Evolutionary conservation across 2,329 filamentous ascomycete genomes (phyloP).

Genomic region (Aureobasidium sp.): DNA sequence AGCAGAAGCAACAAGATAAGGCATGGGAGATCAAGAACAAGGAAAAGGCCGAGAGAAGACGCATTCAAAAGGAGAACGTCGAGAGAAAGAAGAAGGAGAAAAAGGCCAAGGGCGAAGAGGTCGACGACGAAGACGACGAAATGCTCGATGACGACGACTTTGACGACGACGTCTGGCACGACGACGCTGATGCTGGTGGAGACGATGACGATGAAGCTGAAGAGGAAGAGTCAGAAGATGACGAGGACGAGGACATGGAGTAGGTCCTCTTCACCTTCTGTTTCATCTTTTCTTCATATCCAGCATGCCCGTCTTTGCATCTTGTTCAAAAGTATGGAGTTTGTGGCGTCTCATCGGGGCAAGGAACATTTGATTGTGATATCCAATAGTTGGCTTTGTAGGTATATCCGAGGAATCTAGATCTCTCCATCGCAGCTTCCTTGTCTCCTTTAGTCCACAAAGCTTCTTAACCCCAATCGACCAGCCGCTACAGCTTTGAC

Average conservation of each 20-base stretch:
- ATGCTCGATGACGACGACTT: conserved; percentile 34
- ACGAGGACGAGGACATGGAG: conserved; percentile 14
- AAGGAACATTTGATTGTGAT: not conserved
- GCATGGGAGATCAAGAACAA: conserved; percentile 68
- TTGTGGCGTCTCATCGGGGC: not conserved
- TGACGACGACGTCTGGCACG: conserved; percentile 42
- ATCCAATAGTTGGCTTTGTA: conserved; percentile 5
- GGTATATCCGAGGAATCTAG: not conserved
- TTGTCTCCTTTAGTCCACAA: not conserved
- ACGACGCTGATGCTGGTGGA: conserved; percentile 43
- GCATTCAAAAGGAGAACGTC: conserved; percentile 80
- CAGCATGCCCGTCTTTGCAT: conserved; percentile 4
- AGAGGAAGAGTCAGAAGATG: conserved; percentile 18
- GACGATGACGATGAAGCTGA: conserved; percentile 33
- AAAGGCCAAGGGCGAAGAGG: conserved; percentile 33
- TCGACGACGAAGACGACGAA: conserved; percentile 30
- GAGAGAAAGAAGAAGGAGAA: conserved; percentile 70
- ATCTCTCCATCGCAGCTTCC: not conserved
- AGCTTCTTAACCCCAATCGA: not conserved
- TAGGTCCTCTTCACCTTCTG: not conserved
- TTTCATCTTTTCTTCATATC: not conserved
- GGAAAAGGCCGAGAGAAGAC: conserved; percentile 74
- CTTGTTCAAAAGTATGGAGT: conserved; percentile 5
- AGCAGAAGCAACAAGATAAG: conserved; percentile 70
- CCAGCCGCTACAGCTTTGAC: not conserved